Evolutionary conservation across 352 stramenopile species (phyloP).

Genomic region (Globisporangium cederbergense): DNA sequence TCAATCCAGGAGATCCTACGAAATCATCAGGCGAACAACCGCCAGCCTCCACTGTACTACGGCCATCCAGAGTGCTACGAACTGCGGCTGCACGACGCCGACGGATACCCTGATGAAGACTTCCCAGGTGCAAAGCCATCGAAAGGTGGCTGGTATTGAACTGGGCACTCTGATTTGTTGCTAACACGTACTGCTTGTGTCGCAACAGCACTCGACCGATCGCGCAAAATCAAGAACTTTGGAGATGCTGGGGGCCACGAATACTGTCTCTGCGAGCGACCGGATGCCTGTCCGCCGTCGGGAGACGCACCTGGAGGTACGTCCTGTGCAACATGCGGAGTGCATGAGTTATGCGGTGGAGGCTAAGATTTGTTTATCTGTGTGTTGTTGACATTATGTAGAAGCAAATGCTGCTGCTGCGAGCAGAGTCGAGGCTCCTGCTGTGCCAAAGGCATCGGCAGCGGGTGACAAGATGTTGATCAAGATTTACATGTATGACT

Average conservation of each 20-base stretch:
- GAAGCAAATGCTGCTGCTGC: conserved; percentile 10
- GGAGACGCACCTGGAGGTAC: conserved; percentile 47
- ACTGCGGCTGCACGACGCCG: conserved; percentile 75
- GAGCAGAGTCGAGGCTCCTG: conserved; percentile 30
- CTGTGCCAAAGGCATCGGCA: conserved; percentile 38
- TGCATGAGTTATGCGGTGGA: not conserved
- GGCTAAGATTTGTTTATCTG: not conserved
- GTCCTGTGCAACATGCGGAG: not conserved
- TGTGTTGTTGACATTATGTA: conserved; percentile 11
- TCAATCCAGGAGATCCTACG: conserved; percentile 82
- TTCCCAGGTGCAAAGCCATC: conserved; percentile 51
- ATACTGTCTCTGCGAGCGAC: conserved; percentile 84
- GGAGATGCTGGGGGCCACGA: conserved; percentile 84
- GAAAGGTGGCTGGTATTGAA: not conserved
- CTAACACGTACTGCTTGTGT: not conserved
- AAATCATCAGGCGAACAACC: conserved; percentile 59
- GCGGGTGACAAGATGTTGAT: conserved; percentile 78
- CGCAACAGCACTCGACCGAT: conserved; percentile 65
- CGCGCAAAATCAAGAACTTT: conserved; percentile 89
- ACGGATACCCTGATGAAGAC: conserved; percentile 84
- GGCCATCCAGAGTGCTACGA: conserved; percentile 87
- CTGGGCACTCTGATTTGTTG: not conserved
- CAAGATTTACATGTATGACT: conserved; percentile 82
- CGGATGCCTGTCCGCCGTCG: conserved; percentile 75
- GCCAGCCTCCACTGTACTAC: conserved; percentile 76